Conservation (phyloP, 768 basidiomycete genomes). For the Infundibulicybe gibba region DNA sequence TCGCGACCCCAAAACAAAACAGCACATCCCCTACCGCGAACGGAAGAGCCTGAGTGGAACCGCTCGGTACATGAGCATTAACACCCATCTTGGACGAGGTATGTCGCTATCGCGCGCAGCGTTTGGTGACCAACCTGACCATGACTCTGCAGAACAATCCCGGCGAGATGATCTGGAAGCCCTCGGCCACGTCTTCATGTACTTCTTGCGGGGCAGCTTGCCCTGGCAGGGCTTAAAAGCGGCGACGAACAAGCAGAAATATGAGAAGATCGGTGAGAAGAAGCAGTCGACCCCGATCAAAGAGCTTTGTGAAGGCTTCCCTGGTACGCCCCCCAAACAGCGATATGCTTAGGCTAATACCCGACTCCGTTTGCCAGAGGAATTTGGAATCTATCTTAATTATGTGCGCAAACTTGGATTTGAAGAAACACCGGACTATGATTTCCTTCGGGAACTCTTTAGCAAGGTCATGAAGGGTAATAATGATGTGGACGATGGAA, state of each 20-base stretch:
- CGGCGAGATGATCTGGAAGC: slow-evolving; percentile 97
- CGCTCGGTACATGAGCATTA: slow-evolving; percentile 99
- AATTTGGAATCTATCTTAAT: slow-evolving; percentile 97
- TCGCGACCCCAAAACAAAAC: slow-evolving; percentile 97
- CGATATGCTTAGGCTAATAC: background rate
- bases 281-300: slow-evolving; percentile 98
- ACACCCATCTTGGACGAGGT: slow-evolving; percentile 98
- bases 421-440: slow-evolving; percentile 98
- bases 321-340: slow-evolving; percentile 49
- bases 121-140: no score
- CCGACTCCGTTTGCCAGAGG: slow-evolving; percentile 53
- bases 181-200: slow-evolving; percentile 99
- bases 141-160: slow-evolving; percentile 62
- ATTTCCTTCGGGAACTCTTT: slow-evolving; percentile 94
- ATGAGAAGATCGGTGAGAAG: slow-evolving; percentile 99
- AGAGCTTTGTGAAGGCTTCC: slow-evolving; percentile 94
- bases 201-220: slow-evolving; percentile 93
- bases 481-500: slow-evolving; percentile 86
- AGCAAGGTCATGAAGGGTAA: slow-evolving; percentile 90
- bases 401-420: slow-evolving; percentile 99
- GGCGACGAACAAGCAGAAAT: slow-evolving; percentile 99
- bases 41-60: slow-evolving; percentile 96
- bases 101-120: slow-evolving; percentile 12
- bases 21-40: slow-evolving; percentile 99
- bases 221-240: slow-evolving; percentile 99